Percentiles rank a stretch among this genome's conserved stretches.
Conservation (phyloP, 1,284 basidiomycete species). For the Nidula niveotomentosa region DNA sequence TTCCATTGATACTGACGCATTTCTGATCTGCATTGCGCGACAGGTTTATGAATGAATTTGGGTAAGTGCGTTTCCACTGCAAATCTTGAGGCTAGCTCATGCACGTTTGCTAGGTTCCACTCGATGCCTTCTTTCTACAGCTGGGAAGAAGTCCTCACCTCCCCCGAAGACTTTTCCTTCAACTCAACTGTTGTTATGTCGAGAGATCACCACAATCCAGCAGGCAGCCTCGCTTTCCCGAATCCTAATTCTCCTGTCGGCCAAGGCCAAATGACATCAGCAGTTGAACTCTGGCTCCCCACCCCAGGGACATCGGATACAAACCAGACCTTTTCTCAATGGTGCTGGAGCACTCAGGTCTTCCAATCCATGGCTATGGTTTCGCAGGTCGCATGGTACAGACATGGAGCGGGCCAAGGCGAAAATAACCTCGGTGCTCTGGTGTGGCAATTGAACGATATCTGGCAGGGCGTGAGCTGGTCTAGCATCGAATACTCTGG, state of each 20-base stretch:
- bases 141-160: conserved; percentile 57
- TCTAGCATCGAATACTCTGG: conserved; percentile 61
- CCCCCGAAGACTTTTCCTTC: conserved; percentile 53
- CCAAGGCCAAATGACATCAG: conserved; percentile 52
- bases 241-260: conserved; percentile 58
- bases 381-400: conserved; percentile 60
- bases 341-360: conserved; percentile 61
- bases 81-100: neutral
- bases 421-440: conserved; percentile 62
- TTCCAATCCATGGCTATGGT: conserved; percentile 60
- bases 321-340: conserved; percentile 61
- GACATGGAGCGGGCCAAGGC: conserved; percentile 51
- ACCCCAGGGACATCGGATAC: conserved; percentile 45
- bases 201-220: conserved; percentile 60
- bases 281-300: conserved; percentile 54
- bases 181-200: conserved; percentile 60
- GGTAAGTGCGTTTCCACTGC: conserved; percentile 27
- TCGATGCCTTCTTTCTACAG: conserved; percentile 66
- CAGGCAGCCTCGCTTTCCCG: conserved; percentile 54
- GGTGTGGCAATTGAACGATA: conserved; percentile 69
- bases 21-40: too few species aligned
- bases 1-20: neutral
- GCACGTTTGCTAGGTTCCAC: conserved; percentile 45
- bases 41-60: conserved; percentile 64
- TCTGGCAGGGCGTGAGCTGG: conserved; percentile 68